phyloP scores from a whole-genome alignment of 371 early-diverging fungal genomes.

The Smittium mucronatum region DNA sequence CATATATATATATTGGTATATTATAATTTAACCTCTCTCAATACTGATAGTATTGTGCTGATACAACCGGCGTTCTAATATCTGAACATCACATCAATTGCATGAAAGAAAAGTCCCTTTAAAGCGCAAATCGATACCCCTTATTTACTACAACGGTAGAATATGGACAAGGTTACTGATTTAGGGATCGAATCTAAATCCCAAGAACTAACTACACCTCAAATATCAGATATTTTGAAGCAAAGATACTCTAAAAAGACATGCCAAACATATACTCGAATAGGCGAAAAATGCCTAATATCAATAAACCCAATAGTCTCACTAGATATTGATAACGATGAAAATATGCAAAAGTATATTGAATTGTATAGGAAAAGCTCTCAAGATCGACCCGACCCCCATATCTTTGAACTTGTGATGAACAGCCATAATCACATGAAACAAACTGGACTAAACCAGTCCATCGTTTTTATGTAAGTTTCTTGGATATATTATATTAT shows the following conservation, averaged over 20 bases:
- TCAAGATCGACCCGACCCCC: constrained; percentile 40
- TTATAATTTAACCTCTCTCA: too few species aligned
- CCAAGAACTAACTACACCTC: background rate
- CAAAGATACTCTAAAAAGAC: background rate
- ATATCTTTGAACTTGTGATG: constrained; percentile 55
- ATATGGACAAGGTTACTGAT: too few species aligned
- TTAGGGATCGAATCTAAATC: background rate
- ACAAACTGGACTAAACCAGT: constrained; percentile 32
- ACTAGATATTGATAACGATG: background rate
- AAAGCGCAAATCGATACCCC: too few species aligned
- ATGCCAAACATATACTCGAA: background rate
- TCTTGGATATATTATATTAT: background rate
- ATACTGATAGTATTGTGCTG: too few species aligned
- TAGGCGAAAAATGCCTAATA: background rate
- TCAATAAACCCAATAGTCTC: constrained; percentile 7
- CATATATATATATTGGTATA: too few species aligned
- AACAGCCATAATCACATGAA: constrained; percentile 33
- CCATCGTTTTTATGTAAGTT: constrained; percentile 24
- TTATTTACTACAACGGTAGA: too few species aligned
- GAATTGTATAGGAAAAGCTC: background rate
- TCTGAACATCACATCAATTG: too few species aligned
- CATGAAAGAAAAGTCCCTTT: too few species aligned
- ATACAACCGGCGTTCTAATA: too few species aligned
- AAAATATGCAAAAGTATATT: constrained; percentile 4
- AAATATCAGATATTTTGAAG: background rate